A percentile compares a stretch with the other conserved stretches of the same genome.
Evolutionary conservation across 2,329 filamentous ascomycete species (phyloP).

Genomic region (Colletotrichum nymphaeae): DNA sequence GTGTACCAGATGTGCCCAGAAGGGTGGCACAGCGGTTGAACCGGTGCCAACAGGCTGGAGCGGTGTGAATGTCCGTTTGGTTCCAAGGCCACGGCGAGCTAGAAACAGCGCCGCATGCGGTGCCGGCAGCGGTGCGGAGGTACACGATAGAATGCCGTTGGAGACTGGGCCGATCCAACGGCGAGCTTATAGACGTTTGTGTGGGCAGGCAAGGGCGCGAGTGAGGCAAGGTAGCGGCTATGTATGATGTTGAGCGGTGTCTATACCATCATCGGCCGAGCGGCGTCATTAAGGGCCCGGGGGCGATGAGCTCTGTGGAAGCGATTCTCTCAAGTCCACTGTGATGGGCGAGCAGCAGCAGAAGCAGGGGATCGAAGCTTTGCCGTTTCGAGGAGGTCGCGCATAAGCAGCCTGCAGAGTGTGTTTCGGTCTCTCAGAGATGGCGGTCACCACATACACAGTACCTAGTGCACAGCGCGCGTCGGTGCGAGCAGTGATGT

Average conservation of each 20-base stretch:
- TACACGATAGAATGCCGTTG: not conserved
- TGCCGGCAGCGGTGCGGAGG: not conserved
- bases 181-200: not conserved
- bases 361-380: slow-evolving; percentile 6
- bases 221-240: not conserved
- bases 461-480: not conserved
- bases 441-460: slow-evolving; percentile 4
- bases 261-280: not conserved
- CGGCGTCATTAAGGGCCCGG: not conserved
- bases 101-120: slow-evolving; percentile 8
- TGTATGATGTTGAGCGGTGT: not conserved
- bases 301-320: not conserved
- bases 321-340: too few relatives aligned
- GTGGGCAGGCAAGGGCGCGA: not conserved
- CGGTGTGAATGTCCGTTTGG: slow-evolving; percentile 18
- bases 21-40: slow-evolving; percentile 13
- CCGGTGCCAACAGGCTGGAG: slow-evolving; percentile 19
- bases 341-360: slow-evolving; percentile 1
- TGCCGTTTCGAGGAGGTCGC: slow-evolving; percentile 17
- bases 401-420: slow-evolving; percentile 28
- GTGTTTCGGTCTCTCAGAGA: slow-evolving; percentile 1
- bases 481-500: not conserved
- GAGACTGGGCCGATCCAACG: not conserved
- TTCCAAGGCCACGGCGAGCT: slow-evolving; percentile 4
- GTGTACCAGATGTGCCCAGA: not conserved